Conservation (phyloP, 177 flowering plant species). For the Vitis hybrid region DNA sequence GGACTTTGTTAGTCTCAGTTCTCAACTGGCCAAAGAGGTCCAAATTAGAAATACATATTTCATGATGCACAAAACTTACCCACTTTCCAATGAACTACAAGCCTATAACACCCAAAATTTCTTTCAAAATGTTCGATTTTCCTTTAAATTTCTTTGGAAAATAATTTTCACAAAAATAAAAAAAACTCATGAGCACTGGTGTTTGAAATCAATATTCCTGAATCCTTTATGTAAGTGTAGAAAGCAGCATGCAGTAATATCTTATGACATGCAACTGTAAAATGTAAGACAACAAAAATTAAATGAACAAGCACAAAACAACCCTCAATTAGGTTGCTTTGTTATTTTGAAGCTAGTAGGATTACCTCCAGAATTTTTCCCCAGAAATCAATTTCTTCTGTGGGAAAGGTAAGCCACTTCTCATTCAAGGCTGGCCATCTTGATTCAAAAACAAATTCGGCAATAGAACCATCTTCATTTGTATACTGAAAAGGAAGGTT, state of each 20-base stretch:
- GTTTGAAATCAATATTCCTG: too few species aligned
- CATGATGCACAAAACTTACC: neutral
- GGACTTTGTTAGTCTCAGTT: constrained; percentile 84
- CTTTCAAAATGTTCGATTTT: too few species aligned
- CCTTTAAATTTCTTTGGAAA: too few species aligned
- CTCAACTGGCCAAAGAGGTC: constrained; percentile 57
- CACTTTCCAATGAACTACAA: too few species aligned
- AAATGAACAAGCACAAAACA: neutral
- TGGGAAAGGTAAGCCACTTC: constrained; percentile 60
- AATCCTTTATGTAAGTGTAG: too few species aligned
- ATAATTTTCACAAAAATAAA: too few species aligned
- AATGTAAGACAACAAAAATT: neutral
- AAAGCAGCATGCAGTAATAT: too few species aligned
- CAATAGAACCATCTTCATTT: constrained; percentile 53
- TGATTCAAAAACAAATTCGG: constrained; percentile 80
- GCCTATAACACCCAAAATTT: too few species aligned
- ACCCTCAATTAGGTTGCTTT: neutral
- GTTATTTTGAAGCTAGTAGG: neutral
- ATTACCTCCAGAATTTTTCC: constrained; percentile 81
- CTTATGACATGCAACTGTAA: neutral
- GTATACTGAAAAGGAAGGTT: constrained; percentile 79
- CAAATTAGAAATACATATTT: neutral
- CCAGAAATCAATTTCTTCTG: constrained; percentile 72
- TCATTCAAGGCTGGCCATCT: constrained; percentile 76
- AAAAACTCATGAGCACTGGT: too few species aligned